phyloP scores from a whole-genome alignment of 768 basidiomycete genomes.

The Coprinopsis strossmayeri region DNA sequence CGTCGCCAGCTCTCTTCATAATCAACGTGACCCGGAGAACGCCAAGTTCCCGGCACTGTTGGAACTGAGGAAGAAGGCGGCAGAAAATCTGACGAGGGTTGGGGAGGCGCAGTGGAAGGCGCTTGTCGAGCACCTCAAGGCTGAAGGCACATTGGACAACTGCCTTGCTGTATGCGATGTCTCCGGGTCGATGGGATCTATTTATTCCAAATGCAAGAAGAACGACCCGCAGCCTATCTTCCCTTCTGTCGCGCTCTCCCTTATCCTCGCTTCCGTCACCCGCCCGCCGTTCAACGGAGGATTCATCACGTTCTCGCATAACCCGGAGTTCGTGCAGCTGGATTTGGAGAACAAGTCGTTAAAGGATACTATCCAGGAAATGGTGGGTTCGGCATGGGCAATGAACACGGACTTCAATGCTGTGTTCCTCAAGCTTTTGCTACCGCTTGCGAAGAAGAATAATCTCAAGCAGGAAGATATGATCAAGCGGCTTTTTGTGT shows the following conservation, averaged over 20 bases:
- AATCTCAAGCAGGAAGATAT: slow-evolving; percentile 60
- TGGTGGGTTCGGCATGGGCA: slow-evolving; percentile 35
- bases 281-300: slow-evolving; percentile 56
- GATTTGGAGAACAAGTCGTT: slow-evolving; percentile 34
- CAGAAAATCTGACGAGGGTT: slow-evolving; percentile 33
- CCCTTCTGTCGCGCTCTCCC: slow-evolving; percentile 58
- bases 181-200: slow-evolving; percentile 61
- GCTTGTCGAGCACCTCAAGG: slow-evolving; percentile 45
- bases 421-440: slow-evolving; percentile 55
- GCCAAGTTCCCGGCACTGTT: slow-evolving; percentile 18
- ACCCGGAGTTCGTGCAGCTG: slow-evolving; percentile 43
- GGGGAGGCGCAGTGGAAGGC: slow-evolving; percentile 64
- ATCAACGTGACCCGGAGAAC: background rate
- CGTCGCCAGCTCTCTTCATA: background rate
- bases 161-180: slow-evolving; percentile 68
- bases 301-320: slow-evolving; percentile 62
- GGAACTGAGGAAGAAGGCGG: slow-evolving; percentile 24
- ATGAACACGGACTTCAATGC: slow-evolving; percentile 59
- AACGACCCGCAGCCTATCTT: slow-evolving; percentile 39
- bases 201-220: slow-evolving; percentile 8
- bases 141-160: slow-evolving; percentile 51
- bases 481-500: slow-evolving; percentile 71
- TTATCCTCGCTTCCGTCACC: slow-evolving; percentile 56
- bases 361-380: slow-evolving; percentile 26
- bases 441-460: slow-evolving; percentile 52